A percentile compares a stretch with the other conserved stretches of the same genome.
These are phyloP conservation scores for Yarrowia sp. DNA, from an alignment of 805 yeast genomes.

Conservation along the genomic window DNA sequence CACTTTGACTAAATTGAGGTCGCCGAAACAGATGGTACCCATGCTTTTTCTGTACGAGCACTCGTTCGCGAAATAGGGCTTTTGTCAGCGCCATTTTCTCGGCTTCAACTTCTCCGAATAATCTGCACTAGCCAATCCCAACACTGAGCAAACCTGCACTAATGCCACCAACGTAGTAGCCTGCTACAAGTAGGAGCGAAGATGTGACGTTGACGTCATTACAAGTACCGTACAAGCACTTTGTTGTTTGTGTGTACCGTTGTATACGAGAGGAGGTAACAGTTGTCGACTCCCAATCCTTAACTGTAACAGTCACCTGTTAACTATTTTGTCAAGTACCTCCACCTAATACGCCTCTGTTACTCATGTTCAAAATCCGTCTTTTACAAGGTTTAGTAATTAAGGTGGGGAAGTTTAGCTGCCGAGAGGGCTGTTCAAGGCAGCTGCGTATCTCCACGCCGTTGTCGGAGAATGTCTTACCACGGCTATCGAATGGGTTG, in stretches of 20 bases:
- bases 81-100: background rate
- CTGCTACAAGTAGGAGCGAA: background rate
- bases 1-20: constrained; percentile 34
- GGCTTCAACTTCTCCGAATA: constrained; percentile 9
- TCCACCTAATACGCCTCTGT: background rate
- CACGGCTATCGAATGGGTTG: constrained; percentile 1
- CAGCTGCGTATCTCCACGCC: constrained; percentile 22
- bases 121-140: constrained; percentile 31
- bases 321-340: background rate
- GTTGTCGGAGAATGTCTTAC: background rate
- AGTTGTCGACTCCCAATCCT: background rate
- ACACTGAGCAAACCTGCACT: constrained; percentile 25
- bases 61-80: constrained; percentile 13
- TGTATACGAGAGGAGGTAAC: no score
- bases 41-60: constrained; percentile 32
- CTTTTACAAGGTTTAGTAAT: background rate
- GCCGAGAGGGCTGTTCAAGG: constrained; percentile 1
- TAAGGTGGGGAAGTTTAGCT: constrained; percentile 19
- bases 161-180: constrained; percentile 23
- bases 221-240: no score
- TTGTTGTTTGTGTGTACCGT: no score
- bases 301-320: background rate
- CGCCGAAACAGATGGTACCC: constrained; percentile 33
- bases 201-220: no score
- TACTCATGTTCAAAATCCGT: background rate